Base-by-base conservation (phyloP, 257 asterid species). In the Nicotiana attenuata region DNA sequence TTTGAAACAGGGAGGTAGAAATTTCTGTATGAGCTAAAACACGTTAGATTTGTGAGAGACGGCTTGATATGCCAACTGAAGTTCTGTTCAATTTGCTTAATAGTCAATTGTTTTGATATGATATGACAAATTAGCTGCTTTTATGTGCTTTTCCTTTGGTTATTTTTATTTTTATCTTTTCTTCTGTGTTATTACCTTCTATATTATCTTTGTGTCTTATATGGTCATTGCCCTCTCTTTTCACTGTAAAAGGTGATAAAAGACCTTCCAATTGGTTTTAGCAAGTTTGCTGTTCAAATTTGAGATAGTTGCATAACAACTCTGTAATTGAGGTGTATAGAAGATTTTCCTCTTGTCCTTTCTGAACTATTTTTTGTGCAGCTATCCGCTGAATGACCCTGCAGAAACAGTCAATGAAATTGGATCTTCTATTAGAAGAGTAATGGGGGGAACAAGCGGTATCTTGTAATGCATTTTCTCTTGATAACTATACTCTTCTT, bases 361-460 rank as follows among this genome's bases (percentile, higher is more conserved):
- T 24, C 63, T 26, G 63, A 15, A 24, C 24, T 50, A 41, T 83
- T 26, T 80, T 22, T 84, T 67, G 76, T 78, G 87, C 97, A 96
- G 99, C 88, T 96, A 96, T 89, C 98, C 99, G 22, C 92, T 96
- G 90, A 94, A 94, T 87, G 97, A 96, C 88, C 91, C 97, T 61
- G 95, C 97, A 20, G 98, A 94, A 87, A 93, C 98, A 41, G 87
- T 91, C 26, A 81, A 84, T 81, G 97, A 92, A 88, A 92, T 94
- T 63, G 99, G 97, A 87, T 84, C 91, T 50, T 90, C 97, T 82
- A 88, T 93, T 77, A 88, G 98, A 87, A 92, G 95, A 90, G 97
- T 91, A 86, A 96, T 96, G 99, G 99, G 99, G 80, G 99, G 99
- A 90, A 96, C 97, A 63, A 96, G 98, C 80, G 99, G 99, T 68